Conservation (phyloP, 2,329 filamentous ascomycete genomes). For the Venturia aucupariae region DNA sequence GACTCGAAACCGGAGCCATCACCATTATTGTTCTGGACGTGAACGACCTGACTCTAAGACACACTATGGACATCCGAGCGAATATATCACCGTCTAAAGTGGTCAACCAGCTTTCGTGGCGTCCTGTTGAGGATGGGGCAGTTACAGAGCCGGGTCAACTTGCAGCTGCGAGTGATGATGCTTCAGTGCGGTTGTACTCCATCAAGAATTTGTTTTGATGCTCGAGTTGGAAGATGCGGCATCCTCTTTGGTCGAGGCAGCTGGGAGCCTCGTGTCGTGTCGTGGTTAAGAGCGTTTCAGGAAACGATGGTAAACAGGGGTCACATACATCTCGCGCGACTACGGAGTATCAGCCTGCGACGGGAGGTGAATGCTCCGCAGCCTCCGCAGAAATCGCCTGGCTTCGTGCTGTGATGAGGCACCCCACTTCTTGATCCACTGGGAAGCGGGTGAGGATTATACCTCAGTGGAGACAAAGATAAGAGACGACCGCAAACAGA, state of each 20-base stretch:
- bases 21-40: constrained; percentile 1
- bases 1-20: constrained; percentile 23
- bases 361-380: background rate
- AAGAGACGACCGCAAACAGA: background rate
- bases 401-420: background rate
- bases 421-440: background rate
- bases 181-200: constrained; percentile 11
- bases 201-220: constrained; percentile 1
- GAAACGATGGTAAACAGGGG: background rate
- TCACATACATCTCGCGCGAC: background rate
- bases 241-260: background rate
- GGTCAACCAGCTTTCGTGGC: constrained; percentile 24
- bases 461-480: background rate
- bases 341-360: background rate
- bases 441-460: background rate
- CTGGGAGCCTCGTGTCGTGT: background rate
- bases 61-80: constrained; percentile 14
- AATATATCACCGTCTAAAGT: constrained; percentile 17
- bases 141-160: background rate
- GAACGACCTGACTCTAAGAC: constrained; percentile 15
- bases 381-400: background rate
- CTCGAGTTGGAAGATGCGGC: background rate
- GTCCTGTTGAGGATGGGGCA: constrained; percentile 17
- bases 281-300: background rate
- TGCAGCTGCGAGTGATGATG: constrained; percentile 13